Conservation (phyloP, 768 basidiomycete genomes). For the Suillus decipiens region DNA sequence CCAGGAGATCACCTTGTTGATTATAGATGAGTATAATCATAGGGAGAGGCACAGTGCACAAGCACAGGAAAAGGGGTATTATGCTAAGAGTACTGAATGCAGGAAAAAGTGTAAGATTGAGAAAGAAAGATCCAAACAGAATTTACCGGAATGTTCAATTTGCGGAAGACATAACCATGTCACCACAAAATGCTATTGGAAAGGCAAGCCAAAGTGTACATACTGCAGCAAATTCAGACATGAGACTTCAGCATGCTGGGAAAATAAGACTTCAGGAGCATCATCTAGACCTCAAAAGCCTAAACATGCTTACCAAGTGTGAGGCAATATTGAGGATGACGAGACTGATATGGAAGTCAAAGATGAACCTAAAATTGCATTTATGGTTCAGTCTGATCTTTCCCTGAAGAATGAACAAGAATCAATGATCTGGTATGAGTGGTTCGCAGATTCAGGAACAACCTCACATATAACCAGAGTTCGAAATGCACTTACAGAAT, state of each 20-base stretch:
- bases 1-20: not conserved
- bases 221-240: slow-evolving; percentile 9
- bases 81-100: no score
- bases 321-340: no score
- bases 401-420: no score
- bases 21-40: not conserved
- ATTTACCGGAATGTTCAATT: not conserved
- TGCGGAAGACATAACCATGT: not conserved
- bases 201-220: slow-evolving; percentile 4
- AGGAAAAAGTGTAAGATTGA: no score
- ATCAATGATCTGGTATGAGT: slow-evolving; percentile 10
- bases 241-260: not conserved
- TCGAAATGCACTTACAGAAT: not conserved
- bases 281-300: no score
- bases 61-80: not conserved
- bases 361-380: slow-evolving; percentile 6
- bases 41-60: not conserved
- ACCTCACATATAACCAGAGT: slow-evolving; percentile 9
- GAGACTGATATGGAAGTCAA: no score
- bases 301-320: not conserved
- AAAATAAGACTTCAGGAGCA: not conserved
- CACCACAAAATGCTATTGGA: not conserved
- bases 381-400: not conserved
- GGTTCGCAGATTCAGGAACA: slow-evolving; percentile 10
- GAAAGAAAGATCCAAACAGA: no score